Base-by-base conservation (phyloP, 78 protist species). In the Capsaspora owczarzaki region DNA sequence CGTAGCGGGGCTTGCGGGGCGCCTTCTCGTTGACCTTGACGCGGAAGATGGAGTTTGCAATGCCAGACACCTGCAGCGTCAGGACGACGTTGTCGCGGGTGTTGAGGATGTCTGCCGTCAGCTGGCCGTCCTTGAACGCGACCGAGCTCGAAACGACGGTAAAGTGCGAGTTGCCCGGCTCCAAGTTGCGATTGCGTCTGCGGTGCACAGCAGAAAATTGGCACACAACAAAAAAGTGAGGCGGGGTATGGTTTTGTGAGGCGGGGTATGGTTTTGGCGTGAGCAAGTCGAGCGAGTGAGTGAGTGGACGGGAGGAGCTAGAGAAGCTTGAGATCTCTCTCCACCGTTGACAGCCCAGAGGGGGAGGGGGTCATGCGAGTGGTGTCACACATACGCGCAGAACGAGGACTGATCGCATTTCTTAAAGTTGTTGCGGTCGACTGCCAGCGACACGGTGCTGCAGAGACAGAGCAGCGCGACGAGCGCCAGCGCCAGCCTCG, bases 361-460 rank as follows among this genome's bases (percentile, higher is more conserved):
- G 56, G n/a, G 16, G 16, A 49, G 56, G 56, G n/a, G n/a, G 16
- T 49, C 56, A 49, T 49, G 56, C 10, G 56, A 16, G 56, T 49
- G 56, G 16, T n/a, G n/a, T n/a, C 71, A 29, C 35, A 29, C 43
- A 14, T 41, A 61, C 71, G 40, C 38, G 81, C 86, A 83, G 27
- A 83, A 83, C 20, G 31, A 40, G 38, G 71, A 16, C 53, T 83
- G 81, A 5, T 70, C 76, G 66, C 86, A 83, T 31, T 42, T 74
- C 46, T 49, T 42, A 29, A 83, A 83, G 49, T 83, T 83, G 41
- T 19, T 40, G 23, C 81, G 53, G 41, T 82, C 85, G 63, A 82
- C 85, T 6, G 74, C 69, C 22, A 27, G 43, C 8, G n/a, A 66
- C 22, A 33, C 22, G 16, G 43, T 27, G n/a, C 12, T 10, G 22